Base-by-base conservation (phyloP, 345 rosid genomes). In the Barbarea vulgaris region DNA sequence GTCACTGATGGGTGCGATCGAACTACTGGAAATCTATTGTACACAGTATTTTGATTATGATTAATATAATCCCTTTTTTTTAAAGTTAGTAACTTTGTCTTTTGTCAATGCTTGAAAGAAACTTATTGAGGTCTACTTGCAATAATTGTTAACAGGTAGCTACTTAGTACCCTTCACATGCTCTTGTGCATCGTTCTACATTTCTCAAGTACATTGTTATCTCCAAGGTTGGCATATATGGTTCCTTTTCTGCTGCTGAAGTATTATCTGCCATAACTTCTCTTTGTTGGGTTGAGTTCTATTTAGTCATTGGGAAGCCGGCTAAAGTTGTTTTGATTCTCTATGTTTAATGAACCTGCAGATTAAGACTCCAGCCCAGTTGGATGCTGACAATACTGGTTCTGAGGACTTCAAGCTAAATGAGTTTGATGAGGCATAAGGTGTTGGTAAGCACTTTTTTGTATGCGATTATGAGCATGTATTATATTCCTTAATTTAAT, bases 351-450 rank as follows among this genome's bases (percentile, higher is more conserved):
- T 55, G n/a, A 47, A 27, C 73, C 70, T 80, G 75, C 84, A 93
- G 98, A 85, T 93, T 69, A 93, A 96, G 81, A 81, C 92, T 33
- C 85, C 91, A 4, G 95, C 95, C 7, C 99, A 93, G 76, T 83
- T 96, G 67, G 99, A 84, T 61, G 97, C 97, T 39, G 94, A 83
- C 2, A 72, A 53, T 24, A 76, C 70, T 51, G 92, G 87, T 22
- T 73, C 97, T 0, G 98, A 87, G 71, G 72, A 80, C 34, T 84
- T 91, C 78, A 66, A 87, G 69, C 44, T 81, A 76, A 79, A 83
- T 57, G 96, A 86, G 53, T 90, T 96, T 80, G 97, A 96, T 77
- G 96, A 88, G 73, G 87, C 93, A 9, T 93, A 98, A 64, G 97
- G 99, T 62, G 92, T 93, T 37, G 98, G 98, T 92, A 83, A 44